Conservation (phyloP, 306 rosid species). For the Quercus bicolor region DNA sequence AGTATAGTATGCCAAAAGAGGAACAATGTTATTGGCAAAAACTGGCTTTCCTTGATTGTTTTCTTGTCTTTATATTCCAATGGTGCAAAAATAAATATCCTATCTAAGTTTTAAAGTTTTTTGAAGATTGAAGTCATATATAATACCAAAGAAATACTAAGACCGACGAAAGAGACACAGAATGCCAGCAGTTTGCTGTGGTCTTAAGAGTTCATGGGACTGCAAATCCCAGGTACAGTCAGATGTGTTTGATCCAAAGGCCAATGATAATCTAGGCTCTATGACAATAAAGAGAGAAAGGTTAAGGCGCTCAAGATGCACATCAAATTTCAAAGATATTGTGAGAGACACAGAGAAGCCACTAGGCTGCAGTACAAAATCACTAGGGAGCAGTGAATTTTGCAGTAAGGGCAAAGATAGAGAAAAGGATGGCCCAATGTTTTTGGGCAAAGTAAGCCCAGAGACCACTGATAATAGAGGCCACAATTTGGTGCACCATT, state of each 20-base stretch:
- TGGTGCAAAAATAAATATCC: constrained; percentile 1
- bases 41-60: constrained; percentile 14
- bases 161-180: not conserved
- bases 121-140: constrained; percentile 2
- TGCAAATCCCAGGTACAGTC: constrained; percentile 37
- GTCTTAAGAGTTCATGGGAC: constrained; percentile 39
- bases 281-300: constrained; percentile 12
- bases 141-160: constrained; percentile 7
- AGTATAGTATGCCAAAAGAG: not conserved
- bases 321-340: constrained; percentile 26
- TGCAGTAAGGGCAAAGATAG: constrained; percentile 10
- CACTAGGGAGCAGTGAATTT: constrained; percentile 10
- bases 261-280: constrained; percentile 6
- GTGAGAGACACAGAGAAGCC: constrained; percentile 31
- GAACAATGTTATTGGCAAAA: not conserved
- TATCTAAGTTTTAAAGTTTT: constrained; percentile 15
- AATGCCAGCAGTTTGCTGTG: constrained; percentile 38
- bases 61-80: constrained; percentile 19
- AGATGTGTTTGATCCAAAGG: constrained; percentile 45
- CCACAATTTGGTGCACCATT: not conserved
- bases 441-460: not conserved
- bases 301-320: constrained; percentile 14
- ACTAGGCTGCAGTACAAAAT: constrained; percentile 14
- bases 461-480: not conserved
- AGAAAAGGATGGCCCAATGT: not conserved